A percentile compares a stretch with the other conserved stretches of the same genome.
Conservation (phyloP, 23 red algal genomes). For the Gracilaria caudata region DNA sequence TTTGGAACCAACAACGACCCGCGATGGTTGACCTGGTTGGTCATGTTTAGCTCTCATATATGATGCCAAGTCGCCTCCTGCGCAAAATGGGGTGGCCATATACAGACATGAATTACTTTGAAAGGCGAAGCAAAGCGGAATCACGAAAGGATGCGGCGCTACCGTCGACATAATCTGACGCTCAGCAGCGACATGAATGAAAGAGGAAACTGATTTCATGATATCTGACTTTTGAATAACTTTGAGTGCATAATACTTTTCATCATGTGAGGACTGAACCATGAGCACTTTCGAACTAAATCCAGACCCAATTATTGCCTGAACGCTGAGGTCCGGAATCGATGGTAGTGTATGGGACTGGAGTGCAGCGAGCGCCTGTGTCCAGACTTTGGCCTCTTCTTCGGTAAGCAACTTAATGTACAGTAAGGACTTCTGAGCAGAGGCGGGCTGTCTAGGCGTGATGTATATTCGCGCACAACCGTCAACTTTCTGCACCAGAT, state of each 20-base stretch:
- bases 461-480: constrained; percentile 35
- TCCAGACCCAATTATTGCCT: constrained; percentile 61
- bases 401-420: constrained; percentile 34
- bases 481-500: constrained; percentile 25
- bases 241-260: constrained; percentile 62
- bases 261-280: constrained; percentile 35
- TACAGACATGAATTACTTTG: constrained; percentile 80
- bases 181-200: constrained; percentile 74
- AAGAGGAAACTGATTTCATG: constrained; percentile 38
- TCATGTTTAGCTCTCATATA: constrained; percentile 46
- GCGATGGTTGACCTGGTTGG: background rate
- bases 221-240: constrained; percentile 57
- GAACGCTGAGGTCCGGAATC: background rate
- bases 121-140: constrained; percentile 82
- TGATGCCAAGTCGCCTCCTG: constrained; percentile 77
- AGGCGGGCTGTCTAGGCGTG: background rate
- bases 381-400: constrained; percentile 26
- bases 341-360: constrained; percentile 1
- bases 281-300: constrained; percentile 63
- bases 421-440: constrained; percentile 19
- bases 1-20: constrained; percentile 3
- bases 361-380: constrained; percentile 15
- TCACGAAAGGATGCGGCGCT: constrained; percentile 76
- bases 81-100: constrained; percentile 82
- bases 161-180: constrained; percentile 68